Conservation (phyloP, 1,284 basidiomycete genomes). For the Tetrapyrgos nigripes region DNA sequence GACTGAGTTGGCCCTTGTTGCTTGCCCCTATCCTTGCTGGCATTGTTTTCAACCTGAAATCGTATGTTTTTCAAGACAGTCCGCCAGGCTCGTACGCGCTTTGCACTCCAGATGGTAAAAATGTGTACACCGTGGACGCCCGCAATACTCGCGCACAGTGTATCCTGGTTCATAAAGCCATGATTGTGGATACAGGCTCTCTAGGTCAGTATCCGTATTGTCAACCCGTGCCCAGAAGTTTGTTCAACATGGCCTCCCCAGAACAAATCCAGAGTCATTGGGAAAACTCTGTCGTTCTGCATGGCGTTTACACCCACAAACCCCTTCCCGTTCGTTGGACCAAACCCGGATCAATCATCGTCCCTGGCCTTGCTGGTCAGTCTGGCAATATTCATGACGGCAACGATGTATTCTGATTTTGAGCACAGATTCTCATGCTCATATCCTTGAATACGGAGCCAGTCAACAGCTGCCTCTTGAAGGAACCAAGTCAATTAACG, state of each 20-base stretch:
- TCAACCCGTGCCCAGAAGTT: background rate
- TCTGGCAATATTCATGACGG: slow-evolving; percentile 5
- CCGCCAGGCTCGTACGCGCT: slow-evolving; percentile 54
- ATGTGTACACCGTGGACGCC: slow-evolving; percentile 68
- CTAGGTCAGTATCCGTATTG: slow-evolving; percentile 49
- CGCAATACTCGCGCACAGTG: slow-evolving; percentile 59
- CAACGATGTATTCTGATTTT: slow-evolving; percentile 15
- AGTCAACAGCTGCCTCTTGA: slow-evolving; percentile 69
- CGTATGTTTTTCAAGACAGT: background rate
- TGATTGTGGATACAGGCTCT: slow-evolving; percentile 60
- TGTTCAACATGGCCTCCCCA: slow-evolving; percentile 26
- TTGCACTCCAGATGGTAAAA: slow-evolving; percentile 57
- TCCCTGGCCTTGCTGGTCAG: slow-evolving; percentile 74
- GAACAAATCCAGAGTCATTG: slow-evolving; percentile 53
- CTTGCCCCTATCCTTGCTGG: background rate
- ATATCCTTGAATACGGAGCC: slow-evolving; percentile 80
- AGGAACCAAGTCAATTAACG: slow-evolving; percentile 64
- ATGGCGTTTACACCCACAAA: slow-evolving; percentile 20
- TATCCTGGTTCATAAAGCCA: slow-evolving; percentile 56
- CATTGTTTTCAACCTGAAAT: background rate
- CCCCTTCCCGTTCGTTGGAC: slow-evolving; percentile 54
- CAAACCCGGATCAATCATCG: slow-evolving; percentile 58
- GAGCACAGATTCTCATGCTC: slow-evolving; percentile 78
- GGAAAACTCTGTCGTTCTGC: slow-evolving; percentile 21
- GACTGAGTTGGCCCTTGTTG: background rate